Base-by-base conservation (phyloP, 2,329 filamentous ascomycete species). In the Madurella mycetomatis region DNA sequence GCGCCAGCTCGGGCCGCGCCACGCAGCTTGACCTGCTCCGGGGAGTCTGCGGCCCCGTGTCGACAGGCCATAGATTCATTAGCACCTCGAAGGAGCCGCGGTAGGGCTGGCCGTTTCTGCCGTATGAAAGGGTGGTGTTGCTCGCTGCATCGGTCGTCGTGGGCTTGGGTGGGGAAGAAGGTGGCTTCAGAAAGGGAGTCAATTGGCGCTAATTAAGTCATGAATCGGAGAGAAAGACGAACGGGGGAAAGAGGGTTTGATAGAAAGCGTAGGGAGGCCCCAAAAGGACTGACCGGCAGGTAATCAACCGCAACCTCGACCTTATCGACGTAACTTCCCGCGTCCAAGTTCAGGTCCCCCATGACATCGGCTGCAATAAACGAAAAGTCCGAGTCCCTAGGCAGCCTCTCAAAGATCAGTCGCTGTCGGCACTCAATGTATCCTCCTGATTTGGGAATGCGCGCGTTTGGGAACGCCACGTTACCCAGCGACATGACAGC, bases 241-340 rank as follows among this genome's bases (percentile, higher is more conserved):
- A 15, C 2, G 34, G 9, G 9, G 34, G 34, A 37, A 9, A 12
- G 34, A 25, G 34, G 11, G n/a, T n/a, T n/a, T n/a, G 34, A 37
- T 11, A 15, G 9, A 9, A 15, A 37, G 11, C 4, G 34, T 11
- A 4, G 34, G 13, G 34, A 37, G 34, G 9, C 34, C 25, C 7
- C 25, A 7, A 25, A 25, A 25, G 34, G 9, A 37, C 34, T 37
- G 11, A 37, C 34, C 13, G 34, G 34, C 37, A 47, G 41, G 32
- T 54, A 54, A n/a, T 32, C 46, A 34, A 54, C 41, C 41, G 41
- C 41, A 12, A 54, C 46, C 34, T 32, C 41, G 5, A 40, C 46
- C 34, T 32, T 37, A 37, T 37, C 51, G 19, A 49, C 17, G 8
- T 18, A 25, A 8, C n/a, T 39, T 12, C 47, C 19, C 41, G 9